Percentiles rank a stretch among this genome's conserved stretches.
phyloP scores from a whole-genome alignment of 371 early-diverging fungal species.

The Dentiscutata heterogama region DNA sequence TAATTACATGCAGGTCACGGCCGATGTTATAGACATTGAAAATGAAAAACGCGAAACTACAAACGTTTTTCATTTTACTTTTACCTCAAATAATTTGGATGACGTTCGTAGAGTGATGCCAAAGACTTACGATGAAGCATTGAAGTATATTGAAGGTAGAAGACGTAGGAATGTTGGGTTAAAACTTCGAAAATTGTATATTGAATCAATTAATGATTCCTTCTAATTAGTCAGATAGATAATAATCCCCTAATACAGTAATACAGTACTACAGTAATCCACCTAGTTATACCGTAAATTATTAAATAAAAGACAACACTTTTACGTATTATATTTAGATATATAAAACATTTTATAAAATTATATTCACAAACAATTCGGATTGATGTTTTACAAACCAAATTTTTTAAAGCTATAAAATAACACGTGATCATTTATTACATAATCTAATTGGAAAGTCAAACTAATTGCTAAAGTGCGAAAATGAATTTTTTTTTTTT shows the following conservation, averaged over 20 bases:
- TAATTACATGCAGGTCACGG: slow-evolving; percentile 50
- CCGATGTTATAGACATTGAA: slow-evolving; percentile 81
- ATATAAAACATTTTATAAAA: background rate
- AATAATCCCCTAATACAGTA: no score
- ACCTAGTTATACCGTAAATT: no score
- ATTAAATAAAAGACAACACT: no score
- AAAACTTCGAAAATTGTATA: slow-evolving; percentile 2
- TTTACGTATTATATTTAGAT: background rate
- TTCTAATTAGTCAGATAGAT: no score
- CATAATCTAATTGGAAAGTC: no score
- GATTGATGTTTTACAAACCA: no score
- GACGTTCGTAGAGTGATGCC: slow-evolving; percentile 76
- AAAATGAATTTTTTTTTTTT: no score
- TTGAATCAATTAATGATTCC: background rate
- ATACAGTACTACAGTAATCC: no score
- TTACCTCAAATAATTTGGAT: slow-evolving; percentile 47
- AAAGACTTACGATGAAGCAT: slow-evolving; percentile 80
- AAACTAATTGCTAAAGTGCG: no score
- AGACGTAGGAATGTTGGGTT: slow-evolving; percentile 54
- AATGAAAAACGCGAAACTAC: slow-evolving; percentile 69
- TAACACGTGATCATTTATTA: no score
- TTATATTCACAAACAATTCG: no score
- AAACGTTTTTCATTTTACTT: slow-evolving; percentile 90
- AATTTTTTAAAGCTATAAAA: no score
- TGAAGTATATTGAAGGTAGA: slow-evolving; percentile 81